These are phyloP conservation scores for Lachancea sp. DNA, from an alignment of 805 yeast species.

Conservation along the genomic window DNA sequence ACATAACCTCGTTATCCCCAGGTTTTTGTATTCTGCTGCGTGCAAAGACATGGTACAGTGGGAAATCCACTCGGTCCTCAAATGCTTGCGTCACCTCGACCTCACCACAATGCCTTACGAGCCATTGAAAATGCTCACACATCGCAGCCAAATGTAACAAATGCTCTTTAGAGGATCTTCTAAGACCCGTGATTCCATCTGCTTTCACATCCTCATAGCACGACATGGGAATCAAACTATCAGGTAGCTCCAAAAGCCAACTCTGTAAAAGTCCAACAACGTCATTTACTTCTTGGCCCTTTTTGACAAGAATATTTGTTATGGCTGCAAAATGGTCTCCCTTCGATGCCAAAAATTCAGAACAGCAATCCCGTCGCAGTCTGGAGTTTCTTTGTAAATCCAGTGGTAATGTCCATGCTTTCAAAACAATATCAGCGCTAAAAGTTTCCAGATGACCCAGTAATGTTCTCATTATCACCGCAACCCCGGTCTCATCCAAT, in stretches of 20 bases:
- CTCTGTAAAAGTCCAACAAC: slow-evolving; percentile 42
- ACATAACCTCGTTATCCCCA: neutral
- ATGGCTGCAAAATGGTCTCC: slow-evolving; percentile 3
- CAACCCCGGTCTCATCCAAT: slow-evolving; percentile 1
- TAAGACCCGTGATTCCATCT: slow-evolving; percentile 1
- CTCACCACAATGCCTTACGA: neutral
- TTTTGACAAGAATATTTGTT: neutral
- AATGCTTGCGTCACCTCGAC: neutral
- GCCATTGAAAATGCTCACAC: slow-evolving; percentile 8
- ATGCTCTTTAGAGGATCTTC: neutral
- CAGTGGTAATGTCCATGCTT: slow-evolving; percentile 14
- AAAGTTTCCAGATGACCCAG: neutral
- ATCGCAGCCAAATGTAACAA: slow-evolving; percentile 1
- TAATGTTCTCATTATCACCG: neutral
- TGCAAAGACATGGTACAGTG: slow-evolving; percentile 8
- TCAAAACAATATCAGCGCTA: slow-evolving; percentile 3
- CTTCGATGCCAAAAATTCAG: slow-evolving; percentile 4
- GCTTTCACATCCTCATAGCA: slow-evolving; percentile 2
- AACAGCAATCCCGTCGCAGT: slow-evolving; percentile 13
- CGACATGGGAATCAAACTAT: slow-evolving; percentile 35
- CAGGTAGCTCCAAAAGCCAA: slow-evolving; percentile 56
- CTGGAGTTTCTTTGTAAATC: slow-evolving; percentile 12
- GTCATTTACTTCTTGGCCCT: slow-evolving; percentile 8
- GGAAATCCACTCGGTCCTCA: slow-evolving; percentile 2
- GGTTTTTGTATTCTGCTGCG: slow-evolving; percentile 4